Percentiles rank a stretch among this genome's conserved stretches.
These are phyloP conservation scores for Cryphonectria parasitica DNA, from an alignment of 2,329 filamentous ascomycete genomes.

Conservation along the genomic window DNA sequence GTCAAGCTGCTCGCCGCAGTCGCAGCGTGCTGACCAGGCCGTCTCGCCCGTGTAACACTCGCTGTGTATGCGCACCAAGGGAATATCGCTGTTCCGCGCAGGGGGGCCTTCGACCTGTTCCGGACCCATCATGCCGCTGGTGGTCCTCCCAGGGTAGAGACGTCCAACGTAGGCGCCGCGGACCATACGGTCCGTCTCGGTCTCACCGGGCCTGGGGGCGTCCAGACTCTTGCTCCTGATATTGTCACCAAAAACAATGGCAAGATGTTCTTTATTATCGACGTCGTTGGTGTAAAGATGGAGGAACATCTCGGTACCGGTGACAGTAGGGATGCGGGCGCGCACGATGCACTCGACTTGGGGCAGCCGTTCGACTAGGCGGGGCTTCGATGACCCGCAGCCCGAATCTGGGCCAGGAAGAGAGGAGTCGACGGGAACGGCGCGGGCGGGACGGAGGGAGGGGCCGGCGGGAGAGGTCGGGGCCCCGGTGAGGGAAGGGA, in stretches of 20 bases:
- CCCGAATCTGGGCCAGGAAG: conserved; percentile 43
- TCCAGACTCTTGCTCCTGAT: conserved; percentile 79
- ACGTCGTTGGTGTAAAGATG: conserved; percentile 92
- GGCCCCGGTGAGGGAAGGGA: conserved; percentile 31
- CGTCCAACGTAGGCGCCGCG: conserved; percentile 89
- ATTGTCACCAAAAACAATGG: conserved; percentile 90
- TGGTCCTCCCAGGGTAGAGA: conserved; percentile 81
- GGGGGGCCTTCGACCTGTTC: conserved; percentile 19
- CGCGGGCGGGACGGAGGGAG: conserved; percentile 45
- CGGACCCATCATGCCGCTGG: conserved; percentile 62
- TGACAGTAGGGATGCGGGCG: conserved; percentile 90
- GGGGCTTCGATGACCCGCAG: conserved; percentile 68
- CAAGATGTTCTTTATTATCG: conserved; percentile 94
- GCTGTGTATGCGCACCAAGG: conserved; percentile 92
- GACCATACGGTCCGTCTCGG: conserved; percentile 89
- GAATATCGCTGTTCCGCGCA: conserved; percentile 38
- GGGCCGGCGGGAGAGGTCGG: conserved; percentile 29
- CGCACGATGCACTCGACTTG: conserved; percentile 92
- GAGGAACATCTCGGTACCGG: conserved; percentile 93
- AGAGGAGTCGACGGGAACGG: conserved; percentile 64
- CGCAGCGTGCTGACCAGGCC: conserved; percentile 95
- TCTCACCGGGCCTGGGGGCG: conserved; percentile 73
- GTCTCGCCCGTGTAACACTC: conserved; percentile 99
- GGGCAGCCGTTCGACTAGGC: conserved; percentile 75
- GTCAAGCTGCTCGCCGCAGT: conserved; percentile 96